These are phyloP conservation scores for Colletotrichum sp. DNA, from an alignment of 2,329 filamentous ascomycete species.

Conservation along the genomic window DNA sequence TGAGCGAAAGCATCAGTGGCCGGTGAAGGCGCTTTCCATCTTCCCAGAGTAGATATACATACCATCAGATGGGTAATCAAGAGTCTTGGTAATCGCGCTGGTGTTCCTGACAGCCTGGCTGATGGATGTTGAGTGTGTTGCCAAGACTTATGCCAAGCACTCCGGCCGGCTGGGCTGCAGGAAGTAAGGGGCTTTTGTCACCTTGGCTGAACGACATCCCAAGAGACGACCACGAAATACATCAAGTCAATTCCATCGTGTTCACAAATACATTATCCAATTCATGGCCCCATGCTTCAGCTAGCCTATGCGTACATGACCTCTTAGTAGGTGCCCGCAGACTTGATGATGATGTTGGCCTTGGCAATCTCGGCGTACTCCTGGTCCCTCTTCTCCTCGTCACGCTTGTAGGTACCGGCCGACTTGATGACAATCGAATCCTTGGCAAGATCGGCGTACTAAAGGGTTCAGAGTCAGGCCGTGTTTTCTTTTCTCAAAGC, in stretches of 20 bases:
- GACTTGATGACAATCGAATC: constrained; percentile 2
- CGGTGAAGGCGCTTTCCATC: background rate
- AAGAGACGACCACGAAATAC: background rate
- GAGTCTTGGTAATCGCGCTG: background rate
- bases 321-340: background rate
- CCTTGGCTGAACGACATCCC: background rate
- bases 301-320: background rate
- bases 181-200: background rate
- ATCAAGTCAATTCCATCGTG: background rate
- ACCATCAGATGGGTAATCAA: background rate
- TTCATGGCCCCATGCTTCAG: background rate
- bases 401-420: background rate
- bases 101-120: background rate
- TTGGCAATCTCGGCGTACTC: background rate
- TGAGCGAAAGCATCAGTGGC: background rate
- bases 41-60: background rate
- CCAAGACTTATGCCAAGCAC: background rate
- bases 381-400: background rate
- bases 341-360: background rate
- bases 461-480: too few species aligned
- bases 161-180: background rate
- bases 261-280: background rate
- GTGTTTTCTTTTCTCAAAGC: too few species aligned
- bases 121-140: background rate
- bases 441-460: background rate